Conservation (phyloP, 2,329 filamentous ascomycete genomes). For the Exophiala calicioides region DNA sequence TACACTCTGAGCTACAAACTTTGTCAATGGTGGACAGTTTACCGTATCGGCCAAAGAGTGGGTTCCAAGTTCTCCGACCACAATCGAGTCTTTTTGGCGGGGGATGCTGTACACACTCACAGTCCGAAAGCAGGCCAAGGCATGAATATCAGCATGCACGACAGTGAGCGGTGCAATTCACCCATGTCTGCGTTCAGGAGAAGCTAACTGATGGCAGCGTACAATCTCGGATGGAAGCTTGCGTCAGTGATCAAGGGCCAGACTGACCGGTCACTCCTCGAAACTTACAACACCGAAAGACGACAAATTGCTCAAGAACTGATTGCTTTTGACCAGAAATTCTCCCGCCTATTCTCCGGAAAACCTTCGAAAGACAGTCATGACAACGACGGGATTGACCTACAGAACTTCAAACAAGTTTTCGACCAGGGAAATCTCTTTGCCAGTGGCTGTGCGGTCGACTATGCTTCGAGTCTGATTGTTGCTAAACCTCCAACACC, state of each 20-base stretch:
- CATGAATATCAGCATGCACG: conserved; percentile 73
- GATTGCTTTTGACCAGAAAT: conserved; percentile 62
- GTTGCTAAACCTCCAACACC: too few relatives aligned
- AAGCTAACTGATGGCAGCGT: conserved; percentile 36
- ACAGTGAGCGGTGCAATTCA: too few relatives aligned
- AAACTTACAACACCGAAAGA: conserved; percentile 57
- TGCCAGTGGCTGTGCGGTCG: conserved; percentile 57
- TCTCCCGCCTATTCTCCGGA: conserved; percentile 58
- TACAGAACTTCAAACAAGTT: conserved; percentile 63
- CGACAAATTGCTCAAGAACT: conserved; percentile 64
- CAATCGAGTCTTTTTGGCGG: conserved; percentile 67
- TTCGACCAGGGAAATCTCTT: conserved; percentile 64
- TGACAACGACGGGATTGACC: conserved; percentile 62
- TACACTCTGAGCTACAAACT: conserved; percentile 66
- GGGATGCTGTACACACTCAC: conserved; percentile 63
- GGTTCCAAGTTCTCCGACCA: conserved; percentile 58
- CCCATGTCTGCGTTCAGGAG: too few relatives aligned
- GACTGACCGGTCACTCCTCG: conserved; percentile 44
- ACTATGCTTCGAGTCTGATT: too few relatives aligned
- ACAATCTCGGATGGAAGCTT: conserved; percentile 61
- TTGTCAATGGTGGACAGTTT: conserved; percentile 68
- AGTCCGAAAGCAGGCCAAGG: conserved; percentile 64
- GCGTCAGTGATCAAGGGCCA: conserved; percentile 50
- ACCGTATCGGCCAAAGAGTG: conserved; percentile 68
- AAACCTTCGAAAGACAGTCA: conserved; percentile 60